phyloP scores from a whole-genome alignment of 2,329 filamentous ascomycete species.

The Pseudogymnoascus sp. region DNA sequence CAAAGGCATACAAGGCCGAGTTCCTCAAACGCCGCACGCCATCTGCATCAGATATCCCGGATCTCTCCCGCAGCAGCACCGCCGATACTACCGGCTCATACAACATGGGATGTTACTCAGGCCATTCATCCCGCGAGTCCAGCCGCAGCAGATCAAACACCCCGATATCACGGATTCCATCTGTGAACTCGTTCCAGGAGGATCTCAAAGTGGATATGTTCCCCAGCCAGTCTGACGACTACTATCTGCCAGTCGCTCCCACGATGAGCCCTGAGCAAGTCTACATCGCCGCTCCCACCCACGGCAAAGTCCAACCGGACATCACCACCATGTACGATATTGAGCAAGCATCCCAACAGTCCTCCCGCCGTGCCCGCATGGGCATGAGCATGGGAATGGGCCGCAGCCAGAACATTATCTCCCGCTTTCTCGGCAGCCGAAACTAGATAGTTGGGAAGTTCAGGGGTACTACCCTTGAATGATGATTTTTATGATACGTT shows the following conservation, averaged over 20 bases:
- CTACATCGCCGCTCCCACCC: slow-evolving; percentile 7
- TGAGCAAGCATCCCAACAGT: not conserved
- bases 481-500: not conserved
- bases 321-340: slow-evolving; percentile 8
- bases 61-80: slow-evolving; percentile 27
- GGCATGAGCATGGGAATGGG: slow-evolving; percentile 5
- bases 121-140: slow-evolving; percentile 24
- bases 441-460: not conserved
- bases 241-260: not conserved
- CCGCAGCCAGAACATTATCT: slow-evolving; percentile 5
- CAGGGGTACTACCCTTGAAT: not conserved
- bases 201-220: slow-evolving; percentile 7
- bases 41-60: slow-evolving; percentile 29
- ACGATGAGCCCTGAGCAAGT: slow-evolving; percentile 9
- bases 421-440: not conserved
- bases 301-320: slow-evolving; percentile 7
- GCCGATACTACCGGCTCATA: slow-evolving; percentile 20
- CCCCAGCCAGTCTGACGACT: not conserved
- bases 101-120: slow-evolving; percentile 26
- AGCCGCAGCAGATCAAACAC: slow-evolving; percentile 9
- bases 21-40: slow-evolving; percentile 20
- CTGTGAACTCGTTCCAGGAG: not conserved
- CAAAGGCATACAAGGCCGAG: slow-evolving; percentile 17
- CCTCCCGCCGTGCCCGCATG: not conserved
- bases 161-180: not conserved